Evolutionary conservation across 202 grass and related monocot species (phyloP).

Genomic region (Carex sylvatica): DNA sequence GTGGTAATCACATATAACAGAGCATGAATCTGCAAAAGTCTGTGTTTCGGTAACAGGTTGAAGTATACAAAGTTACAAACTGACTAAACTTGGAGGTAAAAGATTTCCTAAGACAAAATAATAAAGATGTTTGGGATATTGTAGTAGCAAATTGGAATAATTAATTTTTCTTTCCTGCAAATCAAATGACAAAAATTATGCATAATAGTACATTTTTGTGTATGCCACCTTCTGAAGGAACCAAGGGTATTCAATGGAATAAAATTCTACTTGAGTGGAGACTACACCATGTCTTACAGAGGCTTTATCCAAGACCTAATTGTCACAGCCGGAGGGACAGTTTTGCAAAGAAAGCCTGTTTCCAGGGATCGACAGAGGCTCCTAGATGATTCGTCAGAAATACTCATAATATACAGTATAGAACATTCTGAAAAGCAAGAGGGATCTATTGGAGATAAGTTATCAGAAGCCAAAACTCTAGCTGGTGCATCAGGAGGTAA

Average conservation of each 20-base stretch:
- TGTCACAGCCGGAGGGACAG: constrained; percentile 49
- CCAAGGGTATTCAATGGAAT: constrained; percentile 53
- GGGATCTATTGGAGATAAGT: not conserved
- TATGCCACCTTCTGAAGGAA: constrained; percentile 38
- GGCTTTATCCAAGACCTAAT: constrained; percentile 80
- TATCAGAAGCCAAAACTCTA: constrained; percentile 43
- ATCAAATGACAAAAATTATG: not conserved
- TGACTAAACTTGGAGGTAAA: not conserved
- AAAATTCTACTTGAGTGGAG: constrained; percentile 70
- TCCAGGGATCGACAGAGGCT: constrained; percentile 64
- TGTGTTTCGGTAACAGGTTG: not conserved
- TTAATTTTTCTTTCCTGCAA: not conserved
- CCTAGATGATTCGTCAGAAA: constrained; percentile 39
- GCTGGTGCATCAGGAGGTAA: constrained; percentile 56
- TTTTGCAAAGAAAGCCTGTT: constrained; percentile 77
- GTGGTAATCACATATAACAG: not conserved
- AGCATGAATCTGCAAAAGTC: not conserved
- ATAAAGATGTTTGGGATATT: not conserved
- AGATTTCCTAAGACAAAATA: not conserved
- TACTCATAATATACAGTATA: constrained; percentile 50
- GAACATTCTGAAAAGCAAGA: constrained; percentile 41
- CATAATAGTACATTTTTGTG: not conserved
- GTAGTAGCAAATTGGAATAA: not conserved
- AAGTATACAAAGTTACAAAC: not conserved
- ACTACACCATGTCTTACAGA: constrained; percentile 56